Evolutionary conservation across 1,284 basidiomycete genomes (phyloP).

Genomic region (Ustilago crameri): DNA sequence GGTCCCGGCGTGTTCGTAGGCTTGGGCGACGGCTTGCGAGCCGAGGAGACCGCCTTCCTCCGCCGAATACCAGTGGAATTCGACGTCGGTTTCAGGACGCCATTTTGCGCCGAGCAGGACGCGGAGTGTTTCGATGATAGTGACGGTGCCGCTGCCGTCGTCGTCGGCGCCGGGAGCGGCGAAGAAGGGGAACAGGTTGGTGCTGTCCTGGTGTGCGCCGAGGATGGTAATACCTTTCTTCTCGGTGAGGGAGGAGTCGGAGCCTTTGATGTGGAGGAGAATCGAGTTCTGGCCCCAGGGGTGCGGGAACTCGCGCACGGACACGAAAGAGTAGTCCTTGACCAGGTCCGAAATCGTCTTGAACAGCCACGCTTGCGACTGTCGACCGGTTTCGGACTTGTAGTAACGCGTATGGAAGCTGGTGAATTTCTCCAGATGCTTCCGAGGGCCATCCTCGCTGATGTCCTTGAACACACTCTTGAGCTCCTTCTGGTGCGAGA

Average conservation of each 20-base stretch:
- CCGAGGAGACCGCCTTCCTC: conserved; percentile 94
- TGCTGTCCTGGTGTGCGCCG: conserved; percentile 89
- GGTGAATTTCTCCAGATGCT: conserved; percentile 71
- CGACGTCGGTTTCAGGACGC: conserved; percentile 78
- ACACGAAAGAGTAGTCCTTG: conserved; percentile 70
- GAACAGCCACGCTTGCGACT: conserved; percentile 81
- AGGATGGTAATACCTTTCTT: conserved; percentile 72
- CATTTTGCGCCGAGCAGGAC: conserved; percentile 83
- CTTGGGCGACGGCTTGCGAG: conserved; percentile 86
- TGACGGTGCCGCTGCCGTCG: conserved; percentile 91
- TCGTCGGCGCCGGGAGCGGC: conserved; percentile 73
- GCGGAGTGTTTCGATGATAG: conserved; percentile 88
- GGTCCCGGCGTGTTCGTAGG: conserved; percentile 76
- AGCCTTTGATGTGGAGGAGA: conserved; percentile 69
- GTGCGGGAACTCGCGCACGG: conserved; percentile 83
- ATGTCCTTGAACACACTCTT: conserved; percentile 46
- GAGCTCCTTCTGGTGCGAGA: conserved; percentile 40
- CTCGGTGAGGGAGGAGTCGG: conserved; percentile 35
- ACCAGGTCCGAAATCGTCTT: conserved; percentile 43
- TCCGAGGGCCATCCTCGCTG: conserved; percentile 47
- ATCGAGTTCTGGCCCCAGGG: conserved; percentile 92
- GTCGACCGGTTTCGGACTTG: conserved; percentile 76
- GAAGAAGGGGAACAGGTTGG: conserved; percentile 62
- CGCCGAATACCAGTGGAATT: conserved; percentile 96
- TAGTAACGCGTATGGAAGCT: conserved; percentile 71